These are phyloP conservation scores for Leccinum disarticulatum DNA, from an alignment of 768 basidiomycete species.

Conservation along the genomic window DNA sequence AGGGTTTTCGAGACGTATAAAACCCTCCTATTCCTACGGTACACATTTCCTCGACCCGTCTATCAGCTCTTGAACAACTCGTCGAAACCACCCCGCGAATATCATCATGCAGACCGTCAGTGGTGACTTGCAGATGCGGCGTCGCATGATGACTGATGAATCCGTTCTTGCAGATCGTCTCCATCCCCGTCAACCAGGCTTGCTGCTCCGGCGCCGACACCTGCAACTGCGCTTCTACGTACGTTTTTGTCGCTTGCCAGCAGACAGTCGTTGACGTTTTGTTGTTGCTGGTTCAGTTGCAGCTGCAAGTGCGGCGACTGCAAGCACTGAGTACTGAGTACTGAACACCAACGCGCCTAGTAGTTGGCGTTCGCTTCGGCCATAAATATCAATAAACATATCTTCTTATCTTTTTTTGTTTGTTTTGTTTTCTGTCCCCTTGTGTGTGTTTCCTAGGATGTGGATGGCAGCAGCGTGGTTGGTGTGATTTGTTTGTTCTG, in stretches of 20 bases:
- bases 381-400: neutral
- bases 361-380: neutral
- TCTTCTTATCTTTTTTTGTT: neutral
- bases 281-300: slow-evolving; percentile 8
- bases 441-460: too few species aligned
- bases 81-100: neutral
- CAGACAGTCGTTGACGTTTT: neutral
- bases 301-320: slow-evolving; percentile 21
- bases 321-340: slow-evolving; percentile 8
- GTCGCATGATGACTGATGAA: neutral
- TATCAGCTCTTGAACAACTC: neutral
- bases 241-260: neutral
- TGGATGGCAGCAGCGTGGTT: too few species aligned
- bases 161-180: slow-evolving; percentile 4
- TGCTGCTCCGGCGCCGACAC: slow-evolving; percentile 13
- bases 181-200: slow-evolving; percentile 16
- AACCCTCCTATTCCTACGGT: neutral
- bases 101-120: slow-evolving; percentile 24
- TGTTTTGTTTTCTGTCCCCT: neutral
- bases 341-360: slow-evolving; percentile 1
- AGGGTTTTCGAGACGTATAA: slow-evolving; percentile 7
- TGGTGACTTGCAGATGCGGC: neutral
- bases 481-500: too few species aligned
- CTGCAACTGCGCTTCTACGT: slow-evolving; percentile 19
- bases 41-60: neutral